Base-by-base conservation (phyloP, 805 yeast species). In the Pichia scutulata region DNA sequence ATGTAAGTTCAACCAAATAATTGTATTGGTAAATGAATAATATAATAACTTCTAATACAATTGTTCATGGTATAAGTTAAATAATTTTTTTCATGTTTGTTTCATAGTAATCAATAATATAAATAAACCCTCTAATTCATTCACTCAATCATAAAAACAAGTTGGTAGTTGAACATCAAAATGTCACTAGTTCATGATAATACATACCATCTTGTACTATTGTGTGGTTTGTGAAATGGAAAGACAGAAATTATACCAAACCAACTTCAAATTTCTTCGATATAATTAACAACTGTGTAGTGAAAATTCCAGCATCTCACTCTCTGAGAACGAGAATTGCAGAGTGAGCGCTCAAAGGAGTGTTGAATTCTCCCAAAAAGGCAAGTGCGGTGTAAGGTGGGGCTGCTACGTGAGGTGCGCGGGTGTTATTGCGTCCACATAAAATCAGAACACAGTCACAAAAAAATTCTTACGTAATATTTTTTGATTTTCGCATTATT, bases 121-220 rank as follows among this genome's bases (percentile, higher is more conserved):
- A 33, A 33, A 2, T 7, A 33, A 33, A 33, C 37, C 9, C 2
- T 19, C 10, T 33, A 16, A 33, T 14, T 12, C 10, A 33, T 33
- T n/a, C 4, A 33, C n/a, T 33, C 18, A 33, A 16, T 33, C 37
- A 3, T n/a, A 4, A 18, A 14, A 33, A 33, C 18, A n/a, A n/a
- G 37, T 16, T 33, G 37, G 37, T 33, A 33, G n/a, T 16, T 19
- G 4, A 9, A 33, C 37, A 33, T 7, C 19, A 33, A 2, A 16
- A 12, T 33, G 19, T n/a, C 37, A 33, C 10, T n/a, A 33, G 1
- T 33, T 33, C 37, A 25, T 7, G 19, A 22, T 21, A 25, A 41
- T 25, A 49, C 51, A 36, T 49, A 49, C 51, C 51, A 49, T 49
- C 21, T 41, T 49, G 46, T 49, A 45, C 39, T 49, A 49, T 45